Evolutionary conservation across 2,329 filamentous ascomycete genomes (phyloP), one percentile per base, ranked within the genome.

Genomic region (Aspergillus sp.): DNA sequence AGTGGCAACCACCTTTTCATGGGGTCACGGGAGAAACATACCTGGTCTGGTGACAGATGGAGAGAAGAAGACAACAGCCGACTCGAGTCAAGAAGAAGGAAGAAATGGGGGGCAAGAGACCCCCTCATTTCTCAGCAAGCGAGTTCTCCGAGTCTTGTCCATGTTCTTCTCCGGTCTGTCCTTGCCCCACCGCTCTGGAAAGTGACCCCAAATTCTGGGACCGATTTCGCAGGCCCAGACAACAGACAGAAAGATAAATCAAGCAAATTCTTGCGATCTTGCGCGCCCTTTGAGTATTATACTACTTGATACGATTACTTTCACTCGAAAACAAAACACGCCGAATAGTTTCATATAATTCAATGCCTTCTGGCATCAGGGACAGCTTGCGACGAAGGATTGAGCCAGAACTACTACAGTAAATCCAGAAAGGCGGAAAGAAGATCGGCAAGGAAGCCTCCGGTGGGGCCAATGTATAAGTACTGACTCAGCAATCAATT

Each of bases 151-250:
- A 25, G 25, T 27, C 47, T 32, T 49, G 47, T 1, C 15, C 47
- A 50, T 50, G 25, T 32, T 30, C 23, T 27, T 50, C 23, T 50
- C 47, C 47, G 47, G 25, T 17, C 47, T 49, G 25, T 17, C 2
- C 15, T 17, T 30, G 47, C 47, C 47, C 47, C 47, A 50, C 47
- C 47, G 25, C 25, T 50, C 23, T 49, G 15, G n/a, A 50, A 5
- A 50, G 47, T 50, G 25, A 17, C 47, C n/a, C 47, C 47, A 50
- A 27, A 50, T 30, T 27, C 47, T 50, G 47, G 47, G n/a, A 50
- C 47, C 47, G 47, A 50, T 50, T 19, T 50, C 47, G 47, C 47
- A 32, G 25, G 30, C 47, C 47, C 27, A n/a, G 25, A 50, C 25
- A 21, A 30, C 3, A n/a, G 25, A 23, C 23, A 42, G 3, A 4